Evolutionary conservation across 2,329 filamentous ascomycete genomes (phyloP).

Genomic region (Alternaria novae-zelandiae): DNA sequence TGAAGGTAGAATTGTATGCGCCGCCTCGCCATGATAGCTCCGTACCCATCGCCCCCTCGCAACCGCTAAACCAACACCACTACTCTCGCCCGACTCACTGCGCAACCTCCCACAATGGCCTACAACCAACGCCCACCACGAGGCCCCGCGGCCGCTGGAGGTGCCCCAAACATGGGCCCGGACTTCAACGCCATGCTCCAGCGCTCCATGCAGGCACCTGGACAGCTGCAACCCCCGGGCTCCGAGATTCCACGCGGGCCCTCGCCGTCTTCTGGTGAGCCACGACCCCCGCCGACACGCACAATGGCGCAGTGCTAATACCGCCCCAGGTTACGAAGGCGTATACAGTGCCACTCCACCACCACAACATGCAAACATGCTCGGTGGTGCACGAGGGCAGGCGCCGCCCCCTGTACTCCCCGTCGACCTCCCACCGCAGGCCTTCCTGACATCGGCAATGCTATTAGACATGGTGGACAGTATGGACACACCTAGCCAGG

Average conservation of each 20-base stretch:
- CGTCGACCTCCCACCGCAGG: conserved; percentile 76
- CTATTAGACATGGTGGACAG: conserved; percentile 96
- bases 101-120: conserved; percentile 27
- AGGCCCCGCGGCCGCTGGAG: conserved; percentile 38
- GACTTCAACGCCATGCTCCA: conserved; percentile 48
- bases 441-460: conserved; percentile 98
- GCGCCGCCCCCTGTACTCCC: conserved; percentile 37
- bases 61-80: conserved; percentile 24
- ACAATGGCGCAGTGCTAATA: conserved; percentile 21
- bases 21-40: conserved; percentile 41
- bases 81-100: conserved; percentile 6
- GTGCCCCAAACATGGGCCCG: conserved; percentile 36
- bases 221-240: conserved; percentile 26
- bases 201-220: conserved; percentile 43
- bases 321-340: conserved; percentile 40
- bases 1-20: conserved; percentile 23
- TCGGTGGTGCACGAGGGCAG: conserved; percentile 36
- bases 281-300: background rate
- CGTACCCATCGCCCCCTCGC: conserved; percentile 20
- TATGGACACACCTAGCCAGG: conserved; percentile 48
- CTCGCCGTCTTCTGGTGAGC: conserved; percentile 35
- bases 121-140: conserved; percentile 38
- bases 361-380: conserved; percentile 57
- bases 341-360: conserved; percentile 50
- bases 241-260: conserved; percentile 33